A percentile compares a stretch with the other conserved stretches of the same genome.
Evolutionary conservation across 495 filamentous ascomycete genomes (phyloP).

Genomic region (Penicillium herquei): DNA sequence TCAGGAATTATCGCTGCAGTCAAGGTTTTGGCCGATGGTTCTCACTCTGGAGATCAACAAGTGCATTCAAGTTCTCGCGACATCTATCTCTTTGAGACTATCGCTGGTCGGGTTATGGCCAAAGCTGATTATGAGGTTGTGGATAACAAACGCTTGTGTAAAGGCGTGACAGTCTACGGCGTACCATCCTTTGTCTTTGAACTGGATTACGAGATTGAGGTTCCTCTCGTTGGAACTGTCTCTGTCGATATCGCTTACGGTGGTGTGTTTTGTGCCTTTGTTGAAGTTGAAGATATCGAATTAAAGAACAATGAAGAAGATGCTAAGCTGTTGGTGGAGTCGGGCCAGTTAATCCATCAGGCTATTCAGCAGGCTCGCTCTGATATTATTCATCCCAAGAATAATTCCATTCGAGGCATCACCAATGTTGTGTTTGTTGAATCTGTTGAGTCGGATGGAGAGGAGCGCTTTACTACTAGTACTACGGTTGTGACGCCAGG

Average conservation of each 20-base stretch:
- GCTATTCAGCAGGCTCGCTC: neutral
- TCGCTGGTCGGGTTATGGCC: neutral
- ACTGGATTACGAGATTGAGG: neutral
- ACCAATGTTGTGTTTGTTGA: slow-evolving; percentile 7
- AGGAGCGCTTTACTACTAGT: neutral
- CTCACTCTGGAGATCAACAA: neutral
- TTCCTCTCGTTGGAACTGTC: neutral
- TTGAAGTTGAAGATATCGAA: neutral
- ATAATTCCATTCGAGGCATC: neutral
- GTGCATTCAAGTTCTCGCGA: neutral
- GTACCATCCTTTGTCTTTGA: slow-evolving; percentile 5
- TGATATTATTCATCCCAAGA: neutral
- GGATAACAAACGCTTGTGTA: neutral
- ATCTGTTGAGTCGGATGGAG: neutral
- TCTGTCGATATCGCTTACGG: slow-evolving; percentile 3
- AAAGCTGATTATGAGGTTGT: neutral
- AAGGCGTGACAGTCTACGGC: neutral
- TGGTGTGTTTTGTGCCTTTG: slow-evolving; percentile 6
- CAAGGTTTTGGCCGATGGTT: neutral
- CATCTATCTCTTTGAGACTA: slow-evolving; percentile 5
- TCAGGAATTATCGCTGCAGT: slow-evolving; percentile 1
- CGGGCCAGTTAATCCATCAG: slow-evolving; percentile 2
- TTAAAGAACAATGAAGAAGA: neutral
- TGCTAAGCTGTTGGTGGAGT: slow-evolving; percentile 1
- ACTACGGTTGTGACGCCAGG: slow-evolving; percentile 6